Base-by-base conservation (phyloP, 805 yeast genomes). In the Saccharomycopsis babjevae region DNA sequence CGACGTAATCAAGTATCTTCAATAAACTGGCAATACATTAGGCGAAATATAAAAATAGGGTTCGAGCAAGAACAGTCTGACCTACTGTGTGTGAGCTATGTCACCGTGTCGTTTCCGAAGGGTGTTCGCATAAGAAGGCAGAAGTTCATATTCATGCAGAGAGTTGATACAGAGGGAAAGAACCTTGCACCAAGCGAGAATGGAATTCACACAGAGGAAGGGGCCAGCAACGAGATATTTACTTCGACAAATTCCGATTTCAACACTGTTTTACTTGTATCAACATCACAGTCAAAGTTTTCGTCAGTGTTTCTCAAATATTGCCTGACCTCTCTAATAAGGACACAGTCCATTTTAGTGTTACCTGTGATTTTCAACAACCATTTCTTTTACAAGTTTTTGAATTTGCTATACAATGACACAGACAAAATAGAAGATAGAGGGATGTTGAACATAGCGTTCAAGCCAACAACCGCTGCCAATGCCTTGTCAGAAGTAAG, bases 371-470 rank as follows among this genome's bases (percentile, higher is more conserved):
- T 20, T 20, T 57, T 57, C 34, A 22, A 20, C 20, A 34, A 46
- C 6, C n/a, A 7, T 5, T 54, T 52, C 10, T 28, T 56, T 18
- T 13, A 38, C 16, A 18, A 50, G 11, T 43, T 32, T 30, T n/a
- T 36, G 15, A 36, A 50, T 50, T n/a, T 39, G 18, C 36, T 57
- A 34, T 57, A 52, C 16, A 22, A 32, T 30, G 34, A 46, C 8
- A 8, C 22, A 7, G 40, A 28, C 4, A 32, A 83, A 71, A 88
- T 85, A 28, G 80, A 83, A 67, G 86, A 92, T 69, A 84, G 87
- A 57, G 87, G 80, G 67, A 94, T 87, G 69, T 70, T 88, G 77
- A 74, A 74, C 56, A 70, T 88, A 57, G 76, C 74, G 64, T 76
- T 87, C 61, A 68, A 74, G 13, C 74, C 83, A 20, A 50, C 20